Conservation (phyloP, 352 stramenopile species). For the Globisporangium yorkense region DNA sequence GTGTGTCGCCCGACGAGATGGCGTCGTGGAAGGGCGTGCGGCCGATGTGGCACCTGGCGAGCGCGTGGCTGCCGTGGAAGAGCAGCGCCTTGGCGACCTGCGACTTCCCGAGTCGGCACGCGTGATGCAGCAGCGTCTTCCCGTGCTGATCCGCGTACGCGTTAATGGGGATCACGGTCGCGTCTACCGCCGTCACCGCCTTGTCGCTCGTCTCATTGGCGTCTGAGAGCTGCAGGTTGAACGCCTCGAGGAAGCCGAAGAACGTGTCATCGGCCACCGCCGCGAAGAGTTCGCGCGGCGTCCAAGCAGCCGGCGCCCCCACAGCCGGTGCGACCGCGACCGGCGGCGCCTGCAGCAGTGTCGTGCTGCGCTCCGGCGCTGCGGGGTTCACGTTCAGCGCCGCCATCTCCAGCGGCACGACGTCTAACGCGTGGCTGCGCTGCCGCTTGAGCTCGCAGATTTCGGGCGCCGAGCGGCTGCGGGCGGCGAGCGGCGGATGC, state of each 20-base stretch:
- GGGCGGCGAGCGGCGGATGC: neutral
- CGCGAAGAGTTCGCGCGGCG: constrained; percentile 11
- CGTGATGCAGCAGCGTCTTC: constrained; percentile 64
- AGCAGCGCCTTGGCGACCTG: constrained; percentile 50
- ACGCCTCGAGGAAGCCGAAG: constrained; percentile 15
- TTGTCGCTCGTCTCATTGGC: neutral
- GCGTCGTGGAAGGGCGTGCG: constrained; percentile 60
- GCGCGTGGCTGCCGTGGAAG: constrained; percentile 38
- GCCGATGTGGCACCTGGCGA: constrained; percentile 37
- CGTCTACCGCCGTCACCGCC: neutral
- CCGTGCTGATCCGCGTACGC: constrained; percentile 39
- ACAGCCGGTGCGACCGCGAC: neutral
- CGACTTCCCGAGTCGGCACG: constrained; percentile 41
- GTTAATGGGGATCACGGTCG: constrained; percentile 19
- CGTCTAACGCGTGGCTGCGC: neutral
- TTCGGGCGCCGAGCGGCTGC: too few species aligned
- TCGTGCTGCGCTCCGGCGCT: neutral
- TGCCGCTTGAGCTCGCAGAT: neutral
- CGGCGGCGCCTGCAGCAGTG: neutral
- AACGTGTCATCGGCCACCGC: constrained; percentile 13
- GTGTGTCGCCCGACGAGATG: constrained; percentile 21
- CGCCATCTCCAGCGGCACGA: constrained; percentile 7
- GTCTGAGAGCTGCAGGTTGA: constrained; percentile 8
- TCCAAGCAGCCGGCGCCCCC: constrained; percentile 1
- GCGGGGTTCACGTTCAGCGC: neutral